Base-by-base conservation (phyloP, 768 basidiomycete genomes). In the Heimioporus sp. region DNA sequence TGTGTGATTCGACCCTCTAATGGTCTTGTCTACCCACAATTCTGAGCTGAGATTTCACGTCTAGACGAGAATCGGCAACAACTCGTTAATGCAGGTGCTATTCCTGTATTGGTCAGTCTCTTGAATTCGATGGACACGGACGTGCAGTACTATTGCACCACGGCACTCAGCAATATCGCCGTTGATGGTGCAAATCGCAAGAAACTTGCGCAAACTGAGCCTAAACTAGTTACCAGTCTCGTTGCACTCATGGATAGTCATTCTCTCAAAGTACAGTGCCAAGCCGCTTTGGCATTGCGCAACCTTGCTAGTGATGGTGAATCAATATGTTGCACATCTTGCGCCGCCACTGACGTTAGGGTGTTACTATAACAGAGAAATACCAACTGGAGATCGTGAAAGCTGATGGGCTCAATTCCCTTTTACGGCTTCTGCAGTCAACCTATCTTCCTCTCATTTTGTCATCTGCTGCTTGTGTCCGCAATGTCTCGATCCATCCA, bases 91-190 rank as follows among this genome's bases (percentile, higher is more conserved):
- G 97, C 97, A 28, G 97, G 97, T 5, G 97, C 97, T 19, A 98
- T 99, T 53, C 97, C 97, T 15, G 97, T 99, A 30, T 81, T 96
- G 11, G 97, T 99, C 58, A 87, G 87, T 64, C 78, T 99, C 32
- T 77, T 99, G 56, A 97, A 95, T 66, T 94, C 92, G 6, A 85
- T 90, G 43, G 97, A 99, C 68, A 99, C 97, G n/a, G 97, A 99
- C 65, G 97, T 99, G 2, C 97, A 99, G 69, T 99, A 99, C 65
- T 99, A 99, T 68, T 99, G 97, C 72, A 99, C 97, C 7, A 99
- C 97, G 12, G 97, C 97, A 7, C 73, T 99, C 61, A 94, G 91
- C 68, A 99, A 99, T 65, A 99, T 99, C 58, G 97, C 97, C 32
- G 97, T 99, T 8, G 97, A 99, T 73, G 90, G 92, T 85, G 60